phyloP scores from a whole-genome alignment of 2,329 filamentous ascomycete genomes.

The Verticillium nubilum region DNA sequence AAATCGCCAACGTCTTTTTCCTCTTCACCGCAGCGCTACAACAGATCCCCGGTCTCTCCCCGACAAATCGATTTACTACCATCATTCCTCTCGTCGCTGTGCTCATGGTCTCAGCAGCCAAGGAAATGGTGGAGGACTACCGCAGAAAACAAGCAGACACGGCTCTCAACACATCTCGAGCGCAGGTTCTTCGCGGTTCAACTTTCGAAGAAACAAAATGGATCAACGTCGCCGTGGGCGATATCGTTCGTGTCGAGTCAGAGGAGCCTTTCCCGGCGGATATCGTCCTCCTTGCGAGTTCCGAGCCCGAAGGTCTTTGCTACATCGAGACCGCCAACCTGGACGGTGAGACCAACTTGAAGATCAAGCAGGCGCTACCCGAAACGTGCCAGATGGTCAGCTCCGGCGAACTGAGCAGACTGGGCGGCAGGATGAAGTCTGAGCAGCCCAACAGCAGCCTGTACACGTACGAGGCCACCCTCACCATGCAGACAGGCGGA shows the following conservation, averaged over 20 bases:
- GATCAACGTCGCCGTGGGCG: constrained; percentile 89
- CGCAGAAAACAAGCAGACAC: constrained; percentile 83
- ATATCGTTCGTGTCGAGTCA: constrained; percentile 87
- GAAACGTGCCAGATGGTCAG: constrained; percentile 88
- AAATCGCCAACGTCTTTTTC: constrained; percentile 99
- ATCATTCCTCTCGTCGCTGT: constrained; percentile 92
- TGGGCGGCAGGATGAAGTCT: constrained; percentile 82
- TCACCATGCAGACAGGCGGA: constrained; percentile 85
- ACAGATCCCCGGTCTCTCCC: constrained; percentile 91
- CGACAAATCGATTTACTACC: constrained; percentile 92
- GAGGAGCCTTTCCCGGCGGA: constrained; percentile 95
- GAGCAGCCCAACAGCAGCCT: constrained; percentile 98
- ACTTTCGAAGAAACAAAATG: constrained; percentile 83
- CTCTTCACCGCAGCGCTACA: constrained; percentile 92
- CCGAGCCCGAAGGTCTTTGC: constrained; percentile 93
- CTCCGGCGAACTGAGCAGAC: constrained; percentile 74
- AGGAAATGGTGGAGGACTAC: constrained; percentile 91
- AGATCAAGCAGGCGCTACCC: constrained; percentile 95
- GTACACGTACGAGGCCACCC: constrained; percentile 94
- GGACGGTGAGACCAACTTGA: constrained; percentile 95
- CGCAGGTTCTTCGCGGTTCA: constrained; percentile 76
- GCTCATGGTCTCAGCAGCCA: constrained; percentile 87
- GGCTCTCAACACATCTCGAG: constrained; percentile 80
- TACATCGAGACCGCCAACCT: constrained; percentile 98
- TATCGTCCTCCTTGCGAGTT: constrained; percentile 85